phyloP scores from a whole-genome alignment of 1,139 yeast genomes.

The Zygosaccharomyces pseudobailii region DNA sequence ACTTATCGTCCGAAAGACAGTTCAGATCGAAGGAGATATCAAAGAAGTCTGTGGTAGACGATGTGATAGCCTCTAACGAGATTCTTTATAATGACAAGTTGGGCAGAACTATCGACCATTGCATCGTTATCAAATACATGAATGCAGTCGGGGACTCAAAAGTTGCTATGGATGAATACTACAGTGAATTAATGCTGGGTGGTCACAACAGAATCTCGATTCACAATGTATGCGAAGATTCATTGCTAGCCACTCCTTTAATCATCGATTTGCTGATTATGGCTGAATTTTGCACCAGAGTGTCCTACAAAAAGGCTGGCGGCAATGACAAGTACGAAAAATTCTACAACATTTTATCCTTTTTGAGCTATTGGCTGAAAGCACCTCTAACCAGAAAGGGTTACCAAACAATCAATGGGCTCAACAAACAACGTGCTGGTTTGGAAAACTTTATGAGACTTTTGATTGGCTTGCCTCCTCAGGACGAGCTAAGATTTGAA shows the following conservation, averaged over 20 bases:
- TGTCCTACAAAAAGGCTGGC: slow-evolving; percentile 57
- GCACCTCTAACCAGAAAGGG: slow-evolving; percentile 94
- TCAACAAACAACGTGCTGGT: slow-evolving; percentile 91
- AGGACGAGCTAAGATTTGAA: slow-evolving; percentile 89
- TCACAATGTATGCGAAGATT: slow-evolving; percentile 95
- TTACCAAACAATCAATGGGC: slow-evolving; percentile 83
- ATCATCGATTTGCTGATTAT: slow-evolving; percentile 87
- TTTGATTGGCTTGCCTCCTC: slow-evolving; percentile 83
- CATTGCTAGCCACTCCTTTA: slow-evolving; percentile 89
- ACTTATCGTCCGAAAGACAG: slow-evolving; percentile 86
- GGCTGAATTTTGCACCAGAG: slow-evolving; percentile 86
- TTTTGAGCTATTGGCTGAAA: slow-evolving; percentile 92
- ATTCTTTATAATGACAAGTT: slow-evolving; percentile 77
- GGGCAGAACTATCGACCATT: slow-evolving; percentile 82
- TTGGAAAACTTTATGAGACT: slow-evolving; percentile 87
- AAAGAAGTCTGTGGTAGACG: slow-evolving; percentile 90
- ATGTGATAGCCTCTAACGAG: slow-evolving; percentile 84
- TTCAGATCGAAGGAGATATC: slow-evolving; percentile 94
- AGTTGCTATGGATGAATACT: slow-evolving; percentile 98
- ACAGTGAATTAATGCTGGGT: slow-evolving; percentile 94
- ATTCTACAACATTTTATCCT: slow-evolving; percentile 81
- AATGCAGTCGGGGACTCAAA: slow-evolving; percentile 95
- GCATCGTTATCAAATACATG: slow-evolving; percentile 90
- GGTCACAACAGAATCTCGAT: slow-evolving; percentile 93
- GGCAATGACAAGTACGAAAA: slow-evolving; percentile 45